These are phyloP conservation scores for Calycina herbarum DNA, from an alignment of 2,329 filamentous ascomycete species.

Conservation along the genomic window DNA sequence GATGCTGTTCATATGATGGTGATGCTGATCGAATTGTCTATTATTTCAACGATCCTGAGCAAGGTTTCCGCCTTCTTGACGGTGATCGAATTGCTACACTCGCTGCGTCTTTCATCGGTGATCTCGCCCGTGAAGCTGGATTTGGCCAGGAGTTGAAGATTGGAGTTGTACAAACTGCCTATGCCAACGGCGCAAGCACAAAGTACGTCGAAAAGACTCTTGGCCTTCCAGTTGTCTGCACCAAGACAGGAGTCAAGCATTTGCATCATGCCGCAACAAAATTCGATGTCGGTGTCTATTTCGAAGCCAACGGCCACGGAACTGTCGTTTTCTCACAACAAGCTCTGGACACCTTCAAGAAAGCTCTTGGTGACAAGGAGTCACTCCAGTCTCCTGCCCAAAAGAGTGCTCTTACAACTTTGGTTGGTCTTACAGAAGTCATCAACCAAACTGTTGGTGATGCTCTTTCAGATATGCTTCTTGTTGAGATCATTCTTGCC, in stretches of 20 bases:
- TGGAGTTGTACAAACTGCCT: conserved; percentile 94
- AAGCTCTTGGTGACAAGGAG: conserved; percentile 45
- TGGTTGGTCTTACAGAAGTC: conserved; percentile 80
- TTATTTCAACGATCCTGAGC: conserved; percentile 84
- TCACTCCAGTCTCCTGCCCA: conserved; percentile 90
- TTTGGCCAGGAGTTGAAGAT: conserved; percentile 81
- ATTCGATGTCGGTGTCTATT: conserved; percentile 96
- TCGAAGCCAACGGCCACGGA: conserved; percentile 97
- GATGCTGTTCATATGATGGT: conserved; percentile 89
- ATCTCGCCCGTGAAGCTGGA: conserved; percentile 78
- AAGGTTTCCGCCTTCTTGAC: conserved; percentile 87
- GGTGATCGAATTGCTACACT: conserved; percentile 96
- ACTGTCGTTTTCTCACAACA: conserved; percentile 91
- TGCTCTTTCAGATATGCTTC: conserved; percentile 90
- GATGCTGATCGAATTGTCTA: conserved; percentile 96
- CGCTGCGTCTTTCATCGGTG: conserved; percentile 88
- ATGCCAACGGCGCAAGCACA: conserved; percentile 94
- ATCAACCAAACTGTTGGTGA: conserved; percentile 99
- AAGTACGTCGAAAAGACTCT: conserved; percentile 87
- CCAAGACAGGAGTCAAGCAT: conserved; percentile 94
- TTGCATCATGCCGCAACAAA: conserved; percentile 94
- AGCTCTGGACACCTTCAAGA: conserved; percentile 75
- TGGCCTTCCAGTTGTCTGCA: conserved; percentile 87
- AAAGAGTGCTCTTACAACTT: conserved; percentile 81
- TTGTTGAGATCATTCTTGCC: conserved; percentile 93